Evolutionary conservation across 2,329 filamentous ascomycete species (phyloP).

Genomic region (Penicillium sp.): DNA sequence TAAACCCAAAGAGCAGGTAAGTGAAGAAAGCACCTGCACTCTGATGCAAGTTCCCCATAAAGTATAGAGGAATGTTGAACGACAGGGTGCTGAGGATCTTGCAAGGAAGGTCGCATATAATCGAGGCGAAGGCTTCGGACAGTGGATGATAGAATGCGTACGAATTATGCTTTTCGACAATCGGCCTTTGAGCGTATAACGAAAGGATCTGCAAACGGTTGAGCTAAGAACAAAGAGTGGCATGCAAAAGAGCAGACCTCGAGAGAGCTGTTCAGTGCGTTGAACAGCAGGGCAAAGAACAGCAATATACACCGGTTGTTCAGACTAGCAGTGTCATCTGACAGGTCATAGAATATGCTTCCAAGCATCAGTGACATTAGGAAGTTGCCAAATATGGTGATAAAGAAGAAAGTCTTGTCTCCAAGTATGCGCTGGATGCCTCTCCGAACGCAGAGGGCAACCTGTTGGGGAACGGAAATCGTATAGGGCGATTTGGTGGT

Average conservation of each 20-base stretch:
- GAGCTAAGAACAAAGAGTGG: too few relatives aligned
- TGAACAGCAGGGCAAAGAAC: slow-evolving; percentile 84
- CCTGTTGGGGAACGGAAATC: slow-evolving; percentile 73
- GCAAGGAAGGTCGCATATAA: slow-evolving; percentile 62
- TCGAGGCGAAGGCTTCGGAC: slow-evolving; percentile 6
- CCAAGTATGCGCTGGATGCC: slow-evolving; percentile 74
- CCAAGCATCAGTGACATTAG: slow-evolving; percentile 72
- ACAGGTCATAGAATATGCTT: slow-evolving; percentile 75
- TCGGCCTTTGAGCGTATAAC: slow-evolving; percentile 20
- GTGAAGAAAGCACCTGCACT: slow-evolving; percentile 73
- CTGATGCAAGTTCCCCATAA: slow-evolving; percentile 78
- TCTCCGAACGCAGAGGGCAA: slow-evolving; percentile 76
- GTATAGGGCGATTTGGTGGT: slow-evolving; percentile 74
- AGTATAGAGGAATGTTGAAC: slow-evolving; percentile 81
- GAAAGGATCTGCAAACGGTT: slow-evolving; percentile 14
- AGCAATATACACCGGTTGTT: slow-evolving; percentile 67
- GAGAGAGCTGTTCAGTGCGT: slow-evolving; percentile 75
- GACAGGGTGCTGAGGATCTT: slow-evolving; percentile 72
- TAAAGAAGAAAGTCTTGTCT: slow-evolving; percentile 73
- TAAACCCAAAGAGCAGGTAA: slow-evolving; percentile 68
- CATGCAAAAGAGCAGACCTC: slow-evolving; percentile 47
- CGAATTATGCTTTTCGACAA: slow-evolving; percentile 24
- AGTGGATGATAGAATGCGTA: slow-evolving; percentile 26
- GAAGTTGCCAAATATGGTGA: slow-evolving; percentile 67
- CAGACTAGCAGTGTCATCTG: slow-evolving; percentile 71